phyloP scores from a whole-genome alignment of 768 basidiomycete genomes.

The Pleurotus ostreatus region DNA sequence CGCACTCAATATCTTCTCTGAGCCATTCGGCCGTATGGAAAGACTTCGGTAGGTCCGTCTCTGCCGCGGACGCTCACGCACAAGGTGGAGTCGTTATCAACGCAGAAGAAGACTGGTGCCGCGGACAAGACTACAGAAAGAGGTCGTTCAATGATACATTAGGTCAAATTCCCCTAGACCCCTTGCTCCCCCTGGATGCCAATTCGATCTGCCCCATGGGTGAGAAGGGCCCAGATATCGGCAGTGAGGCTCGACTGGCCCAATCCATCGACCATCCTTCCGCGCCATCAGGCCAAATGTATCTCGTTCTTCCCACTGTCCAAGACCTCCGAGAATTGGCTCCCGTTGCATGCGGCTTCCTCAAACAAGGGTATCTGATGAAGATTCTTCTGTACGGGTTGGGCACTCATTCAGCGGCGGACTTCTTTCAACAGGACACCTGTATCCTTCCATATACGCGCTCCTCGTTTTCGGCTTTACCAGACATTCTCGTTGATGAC shows the following conservation, averaged over 20 bases:
- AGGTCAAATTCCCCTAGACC: too few relatives aligned
- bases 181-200: too few relatives aligned
- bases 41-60: conserved; percentile 22
- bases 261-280: not conserved
- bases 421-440: not conserved
- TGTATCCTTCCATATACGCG: not conserved
- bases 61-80: conserved; percentile 20
- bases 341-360: conserved; percentile 9
- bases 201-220: too few relatives aligned
- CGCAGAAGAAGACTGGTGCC: not conserved
- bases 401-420: not conserved
- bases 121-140: not conserved
- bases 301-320: conserved; percentile 9
- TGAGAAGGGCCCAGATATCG: too few relatives aligned
- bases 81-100: conserved; percentile 35
- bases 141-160: too few relatives aligned
- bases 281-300: not conserved
- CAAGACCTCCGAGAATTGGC: not conserved
- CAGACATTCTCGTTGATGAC: too few relatives aligned
- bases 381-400: conserved; percentile 3
- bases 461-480: not conserved
- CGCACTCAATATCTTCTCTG: conserved; percentile 16
- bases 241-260: too few relatives aligned
- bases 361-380: conserved; percentile 1
- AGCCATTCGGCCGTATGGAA: conserved; percentile 18